A percentile compares a stretch with the other conserved stretches of the same genome.
phyloP scores from a whole-genome alignment of 495 filamentous ascomycete species.

The Xylaria longipes region DNA sequence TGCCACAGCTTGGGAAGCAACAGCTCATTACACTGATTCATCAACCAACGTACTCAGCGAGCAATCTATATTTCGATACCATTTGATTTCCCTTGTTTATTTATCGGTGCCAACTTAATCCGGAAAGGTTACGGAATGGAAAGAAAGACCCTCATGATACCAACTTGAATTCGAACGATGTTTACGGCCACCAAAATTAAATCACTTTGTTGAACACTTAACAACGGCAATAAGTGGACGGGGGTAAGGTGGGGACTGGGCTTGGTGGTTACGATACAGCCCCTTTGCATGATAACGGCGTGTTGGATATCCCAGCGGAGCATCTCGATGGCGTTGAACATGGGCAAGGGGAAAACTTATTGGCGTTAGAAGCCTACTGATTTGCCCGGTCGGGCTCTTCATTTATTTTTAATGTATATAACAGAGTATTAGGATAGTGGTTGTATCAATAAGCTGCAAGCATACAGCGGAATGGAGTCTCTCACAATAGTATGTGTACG shows the following conservation, averaged over 20 bases:
- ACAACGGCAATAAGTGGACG: neutral
- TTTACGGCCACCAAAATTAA: slow-evolving; percentile 17
- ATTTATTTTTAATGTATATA: slow-evolving; percentile 23
- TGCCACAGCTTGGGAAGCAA: slow-evolving; percentile 72
- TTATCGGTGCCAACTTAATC: slow-evolving; percentile 10
- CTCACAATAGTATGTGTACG: neutral
- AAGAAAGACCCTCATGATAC: slow-evolving; percentile 22
- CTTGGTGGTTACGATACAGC: neutral
- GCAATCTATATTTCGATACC: slow-evolving; percentile 14
- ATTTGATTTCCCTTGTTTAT: slow-evolving; percentile 17
- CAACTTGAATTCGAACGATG: slow-evolving; percentile 21
- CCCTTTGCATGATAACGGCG: slow-evolving; percentile 25
- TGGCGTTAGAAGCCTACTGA: slow-evolving; percentile 15
- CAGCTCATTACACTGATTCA: slow-evolving; percentile 24
- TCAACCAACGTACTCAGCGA: neutral
- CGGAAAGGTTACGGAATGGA: slow-evolving; percentile 9
- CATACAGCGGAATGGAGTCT: slow-evolving; percentile 12
- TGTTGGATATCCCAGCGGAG: slow-evolving; percentile 21
- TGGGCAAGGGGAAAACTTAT: neutral
- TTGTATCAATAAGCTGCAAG: slow-evolving; percentile 21
- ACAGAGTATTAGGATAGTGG: neutral
- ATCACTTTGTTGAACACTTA: neutral
- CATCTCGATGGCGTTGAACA: slow-evolving; percentile 25
- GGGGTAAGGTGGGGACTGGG: slow-evolving; percentile 6
- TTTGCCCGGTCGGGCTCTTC: slow-evolving; percentile 14